Evolutionary conservation across 768 basidiomycete genomes (phyloP), one percentile per base, ranked within the genome.

Genomic region (Lactarius akahatsu): DNA sequence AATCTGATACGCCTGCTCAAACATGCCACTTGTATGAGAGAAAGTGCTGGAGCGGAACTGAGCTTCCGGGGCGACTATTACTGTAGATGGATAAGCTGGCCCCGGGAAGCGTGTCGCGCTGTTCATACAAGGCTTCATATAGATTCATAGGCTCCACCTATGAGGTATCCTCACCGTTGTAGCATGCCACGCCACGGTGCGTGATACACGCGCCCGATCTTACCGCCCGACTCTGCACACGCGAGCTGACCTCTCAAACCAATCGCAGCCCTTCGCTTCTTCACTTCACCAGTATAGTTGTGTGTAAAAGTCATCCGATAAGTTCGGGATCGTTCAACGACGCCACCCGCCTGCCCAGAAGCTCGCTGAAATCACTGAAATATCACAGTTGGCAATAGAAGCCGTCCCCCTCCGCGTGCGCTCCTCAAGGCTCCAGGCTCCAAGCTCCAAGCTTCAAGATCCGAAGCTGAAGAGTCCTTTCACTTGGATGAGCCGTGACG

Each of bases 111-210:
- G 1, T 15, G 11, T 26, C 11, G 23, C 47, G 47, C 47, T 50
- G 11, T 26, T 28, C n/a, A 26, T 26, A 52, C 26, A 26, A 52
- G 23, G 50, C 13, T 26, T 23, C 23, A 50, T n/a, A n/a, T n/a
- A n/a, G 26, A 1, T 2, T 28, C 26, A 28, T 50, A 50, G 11
- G 23, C 23, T 13, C 11, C 23, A 26, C 4, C n/a, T 20, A 50
- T 23, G 4, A 13, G 11, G 11, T 15, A 6, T 52, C 50, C 50
- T 52, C 50, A 26, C 50, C 50, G 26, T 26, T 26, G 50, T 26
- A 52, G 50, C 50, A 52, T 52, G 50, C 26, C 15, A 13, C 50
- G 50, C 50, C 50, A 52, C 50, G 50, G 50, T 52, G 50, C 50
- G 50, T 23, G 26, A 52, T 15, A 28, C 50, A 52, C 26, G 50